These are phyloP conservation scores for Pseudopyrenochaeta lycopersici DNA, from an alignment of 2,329 filamentous ascomycete genomes.

Conservation along the genomic window DNA sequence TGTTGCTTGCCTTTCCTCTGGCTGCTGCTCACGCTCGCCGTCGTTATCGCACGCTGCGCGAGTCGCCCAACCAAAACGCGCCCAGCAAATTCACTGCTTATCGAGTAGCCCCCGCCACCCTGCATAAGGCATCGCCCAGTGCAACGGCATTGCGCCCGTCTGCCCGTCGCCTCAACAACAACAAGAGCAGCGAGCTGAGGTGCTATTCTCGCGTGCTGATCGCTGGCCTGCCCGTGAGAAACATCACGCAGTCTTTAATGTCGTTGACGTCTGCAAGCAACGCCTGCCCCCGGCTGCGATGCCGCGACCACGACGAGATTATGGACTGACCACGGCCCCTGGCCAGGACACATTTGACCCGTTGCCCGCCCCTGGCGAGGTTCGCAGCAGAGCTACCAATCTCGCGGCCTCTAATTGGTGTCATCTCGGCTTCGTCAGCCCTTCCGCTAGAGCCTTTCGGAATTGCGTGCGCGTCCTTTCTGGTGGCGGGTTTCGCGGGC, in stretches of 20 bases:
- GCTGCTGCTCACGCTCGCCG: not conserved
- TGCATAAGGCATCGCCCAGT: conserved; percentile 28
- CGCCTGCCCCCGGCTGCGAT: not conserved
- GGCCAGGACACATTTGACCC: conserved; percentile 1
- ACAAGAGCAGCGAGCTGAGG: not conserved
- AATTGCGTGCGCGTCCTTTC: conserved; percentile 17
- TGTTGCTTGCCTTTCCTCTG: conserved; percentile 1
- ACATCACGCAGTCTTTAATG: not conserved
- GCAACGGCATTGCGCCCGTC: conserved; percentile 13
- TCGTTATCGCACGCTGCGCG: conserved; percentile 13
- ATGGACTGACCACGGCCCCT: conserved; percentile 1
- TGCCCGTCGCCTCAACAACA: conserved; percentile 26
- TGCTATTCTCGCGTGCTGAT: not conserved
- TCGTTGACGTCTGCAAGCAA: no score
- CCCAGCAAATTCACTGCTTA: conserved; percentile 17
- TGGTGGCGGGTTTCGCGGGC: not conserved
- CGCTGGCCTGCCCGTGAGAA: not conserved
- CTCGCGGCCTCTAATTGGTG: conserved; percentile 4
- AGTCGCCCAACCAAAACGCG: conserved; percentile 23
- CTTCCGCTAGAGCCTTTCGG: conserved; percentile 3
- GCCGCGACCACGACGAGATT: not conserved
- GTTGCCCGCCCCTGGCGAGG: conserved; percentile 12
- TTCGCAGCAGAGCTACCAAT: conserved; percentile 5
- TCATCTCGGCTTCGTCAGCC: not conserved
- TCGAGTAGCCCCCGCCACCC: conserved; percentile 18